Evolutionary conservation across 176 grass and related monocot genomes (phyloP), one percentile per base, ranked within the genome.

Genomic region (Oryza australiensis): DNA sequence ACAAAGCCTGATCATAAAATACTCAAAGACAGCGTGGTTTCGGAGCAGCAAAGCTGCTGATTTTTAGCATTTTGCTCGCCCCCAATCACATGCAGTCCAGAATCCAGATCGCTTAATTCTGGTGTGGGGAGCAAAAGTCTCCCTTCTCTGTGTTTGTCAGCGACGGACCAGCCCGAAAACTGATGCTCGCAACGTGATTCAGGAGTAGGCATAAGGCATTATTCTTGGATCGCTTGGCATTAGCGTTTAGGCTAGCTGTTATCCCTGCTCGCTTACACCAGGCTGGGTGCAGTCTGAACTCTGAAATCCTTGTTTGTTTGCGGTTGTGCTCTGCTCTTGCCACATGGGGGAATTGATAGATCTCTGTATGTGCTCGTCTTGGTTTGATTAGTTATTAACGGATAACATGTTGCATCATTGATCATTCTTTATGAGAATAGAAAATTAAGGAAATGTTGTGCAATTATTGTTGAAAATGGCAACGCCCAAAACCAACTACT

Each of bases 281-380:
- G 84, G 77, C 84, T 86, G 86, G 66, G 66, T 78, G 62, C 13
- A 37, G 65, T 69, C 23, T 77, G 86, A 62, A 77, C 35, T 37
- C 35, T 37, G 35, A 37, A 37, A 30, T 0, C 64, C 2, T 12
- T 26, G 33, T 66, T 83, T 57, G 32, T 73, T 43, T 83, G 82
- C 57, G 67, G 66, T 45, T 64, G 24, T 40, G 3, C 23, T 37
- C 65, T 71, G 53, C 4, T 51, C 28, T 9, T 28, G 71, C 37
- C 85, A 70, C 78, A 87, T 87, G 85, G 62, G 45, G 34, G 5
- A 82, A 75, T 75, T 87, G 48, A 20, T 75, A 35, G 78, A 66
- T 63, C 51, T 27, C 35, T 9, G 2, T 66, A 4, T 7, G 69
- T 32, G 29, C 35, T 68, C 27, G 14, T 26, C 29, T 73, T 20